These are phyloP conservation scores for Trichopus zeylanicus DNA, from an alignment of 116 monocot genomes.

Conservation along the genomic window DNA sequence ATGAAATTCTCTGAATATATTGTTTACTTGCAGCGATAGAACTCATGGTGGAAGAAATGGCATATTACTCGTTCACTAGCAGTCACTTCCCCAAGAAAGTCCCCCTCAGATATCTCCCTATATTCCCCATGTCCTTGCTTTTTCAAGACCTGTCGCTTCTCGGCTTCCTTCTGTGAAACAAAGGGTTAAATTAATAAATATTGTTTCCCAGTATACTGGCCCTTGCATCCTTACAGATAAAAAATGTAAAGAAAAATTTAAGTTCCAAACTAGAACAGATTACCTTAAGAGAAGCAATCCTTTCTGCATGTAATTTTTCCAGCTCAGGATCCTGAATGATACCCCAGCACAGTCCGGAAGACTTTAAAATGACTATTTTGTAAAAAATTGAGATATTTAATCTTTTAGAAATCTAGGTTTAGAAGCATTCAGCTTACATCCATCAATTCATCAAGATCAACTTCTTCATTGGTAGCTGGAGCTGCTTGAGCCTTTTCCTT, in stretches of 20 bases:
- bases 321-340: constrained; percentile 83
- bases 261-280: background rate
- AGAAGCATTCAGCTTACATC: constrained; percentile 62
- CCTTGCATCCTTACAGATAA: no score
- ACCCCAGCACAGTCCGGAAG: background rate
- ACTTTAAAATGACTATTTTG: background rate
- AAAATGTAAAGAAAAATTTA: no score
- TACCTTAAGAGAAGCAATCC: constrained; percentile 91
- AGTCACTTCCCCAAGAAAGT: constrained; percentile 91
- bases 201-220: no score
- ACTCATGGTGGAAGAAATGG: constrained; percentile 96
- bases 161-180: constrained; percentile 76
- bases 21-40: constrained; percentile 98
- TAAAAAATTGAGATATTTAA: constrained; percentile 3
- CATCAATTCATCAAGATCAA: constrained; percentile 94
- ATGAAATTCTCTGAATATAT: constrained; percentile 5
- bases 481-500: constrained; percentile 55
- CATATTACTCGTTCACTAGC: constrained; percentile 77
- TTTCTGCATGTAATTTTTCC: constrained; percentile 88
- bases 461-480: constrained; percentile 51
- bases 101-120: constrained; percentile 84
- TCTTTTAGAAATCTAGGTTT: background rate
- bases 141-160: constrained; percentile 83
- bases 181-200: background rate
- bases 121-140: constrained; percentile 94